Evolutionary conservation across 1,139 yeast species (phyloP).

Genomic region (Candida buenavistaensis): DNA sequence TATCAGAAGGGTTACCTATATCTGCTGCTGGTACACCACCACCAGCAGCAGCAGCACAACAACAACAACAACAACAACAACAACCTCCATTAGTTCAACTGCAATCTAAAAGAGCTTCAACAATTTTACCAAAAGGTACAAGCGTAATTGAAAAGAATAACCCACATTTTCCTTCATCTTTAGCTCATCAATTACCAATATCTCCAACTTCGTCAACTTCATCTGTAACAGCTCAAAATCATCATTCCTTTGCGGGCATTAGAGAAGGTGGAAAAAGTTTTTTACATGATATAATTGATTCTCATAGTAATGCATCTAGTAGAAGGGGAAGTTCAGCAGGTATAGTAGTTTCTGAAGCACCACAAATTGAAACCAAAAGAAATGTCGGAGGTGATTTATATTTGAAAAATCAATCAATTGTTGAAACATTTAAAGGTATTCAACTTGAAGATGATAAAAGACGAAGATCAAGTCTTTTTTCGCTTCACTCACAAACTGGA

Average conservation of each 20-base stretch:
- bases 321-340: slow-evolving; percentile 40
- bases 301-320: slow-evolving; percentile 24
- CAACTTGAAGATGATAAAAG: slow-evolving; percentile 48
- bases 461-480: slow-evolving; percentile 39
- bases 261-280: slow-evolving; percentile 30
- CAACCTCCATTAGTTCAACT: too few relatives aligned
- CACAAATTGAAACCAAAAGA: slow-evolving; percentile 49
- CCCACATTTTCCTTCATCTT: slow-evolving; percentile 20
- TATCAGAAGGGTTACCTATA: slow-evolving; percentile 26
- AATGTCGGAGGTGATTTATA: slow-evolving; percentile 59
- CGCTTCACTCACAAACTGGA: slow-evolving; percentile 10
- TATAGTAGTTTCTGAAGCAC: slow-evolving; percentile 35
- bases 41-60: background rate
- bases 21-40: slow-evolving; percentile 4
- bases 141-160: slow-evolving; percentile 5
- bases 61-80: too few relatives aligned
- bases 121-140: background rate
- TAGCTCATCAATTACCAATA: slow-evolving; percentile 16
- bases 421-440: slow-evolving; percentile 52
- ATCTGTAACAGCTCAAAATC: slow-evolving; percentile 16
- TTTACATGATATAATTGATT: slow-evolving; percentile 38
- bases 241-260: slow-evolving; percentile 30
- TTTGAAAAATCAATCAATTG: slow-evolving; percentile 46
- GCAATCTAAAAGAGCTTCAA: background rate
- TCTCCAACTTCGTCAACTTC: slow-evolving; percentile 7